phyloP scores from a whole-genome alignment of 371 early-diverging fungal species.

The Ordospora colligata region DNA sequence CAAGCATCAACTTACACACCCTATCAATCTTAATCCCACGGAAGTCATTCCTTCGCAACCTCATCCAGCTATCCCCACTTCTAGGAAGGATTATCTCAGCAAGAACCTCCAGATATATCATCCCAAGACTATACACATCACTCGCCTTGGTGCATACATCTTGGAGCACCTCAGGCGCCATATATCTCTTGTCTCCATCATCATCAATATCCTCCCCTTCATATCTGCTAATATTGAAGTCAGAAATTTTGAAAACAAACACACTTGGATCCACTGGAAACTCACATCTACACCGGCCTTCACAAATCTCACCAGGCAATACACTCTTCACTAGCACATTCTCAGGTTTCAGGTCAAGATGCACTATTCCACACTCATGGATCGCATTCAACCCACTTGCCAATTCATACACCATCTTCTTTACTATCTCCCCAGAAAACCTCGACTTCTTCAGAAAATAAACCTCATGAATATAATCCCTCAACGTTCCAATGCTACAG shows the following conservation, averaged over 20 bases:
- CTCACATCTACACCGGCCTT: not conserved
- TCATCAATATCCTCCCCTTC: slow-evolving; percentile 51
- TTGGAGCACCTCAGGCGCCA: slow-evolving; percentile 78
- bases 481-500: slow-evolving; percentile 62
- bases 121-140: slow-evolving; percentile 79
- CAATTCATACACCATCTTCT: slow-evolving; percentile 33
- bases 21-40: slow-evolving; percentile 14
- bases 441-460: slow-evolving; percentile 7
- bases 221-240: slow-evolving; percentile 53
- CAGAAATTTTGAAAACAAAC: slow-evolving; percentile 49
- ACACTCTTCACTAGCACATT: slow-evolving; percentile 37
- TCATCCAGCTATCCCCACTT: not conserved
- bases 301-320: not conserved
- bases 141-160: slow-evolving; percentile 69
- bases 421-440: slow-evolving; percentile 1
- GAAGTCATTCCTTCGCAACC: slow-evolving; percentile 29
- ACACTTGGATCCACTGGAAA: not conserved
- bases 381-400: slow-evolving; percentile 40
- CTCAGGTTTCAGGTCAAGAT: slow-evolving; percentile 58
- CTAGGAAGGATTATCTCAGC: slow-evolving; percentile 22
- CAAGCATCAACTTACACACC: slow-evolving; percentile 24
- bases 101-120: slow-evolving; percentile 69
- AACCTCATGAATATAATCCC: slow-evolving; percentile 24
- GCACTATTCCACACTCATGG: slow-evolving; percentile 42
- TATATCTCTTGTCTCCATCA: slow-evolving; percentile 86